Evolutionary conservation across 108 stramenopile genomes (phyloP).

Genomic region (Cyclostephanos tholiformis): DNA sequence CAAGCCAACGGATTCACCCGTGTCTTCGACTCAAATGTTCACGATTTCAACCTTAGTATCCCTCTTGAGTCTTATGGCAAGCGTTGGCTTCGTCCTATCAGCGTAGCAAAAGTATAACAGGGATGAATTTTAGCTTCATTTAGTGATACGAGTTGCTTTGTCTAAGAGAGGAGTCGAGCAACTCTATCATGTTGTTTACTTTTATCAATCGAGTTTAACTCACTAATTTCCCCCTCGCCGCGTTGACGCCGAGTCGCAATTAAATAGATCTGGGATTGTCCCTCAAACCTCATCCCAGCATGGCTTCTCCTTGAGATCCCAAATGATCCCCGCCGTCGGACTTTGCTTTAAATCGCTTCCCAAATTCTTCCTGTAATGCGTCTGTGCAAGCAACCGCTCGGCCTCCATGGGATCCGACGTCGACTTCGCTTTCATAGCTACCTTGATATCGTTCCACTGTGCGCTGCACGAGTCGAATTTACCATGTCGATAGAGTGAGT

Average conservation of each 20-base stretch:
- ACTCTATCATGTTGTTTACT: neutral
- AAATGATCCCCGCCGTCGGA: slow-evolving; percentile 83
- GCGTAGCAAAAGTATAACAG: neutral
- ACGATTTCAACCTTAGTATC: neutral
- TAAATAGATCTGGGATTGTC: neutral
- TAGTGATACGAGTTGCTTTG: neutral
- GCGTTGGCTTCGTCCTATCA: neutral
- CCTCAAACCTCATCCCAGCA: slow-evolving; percentile 61
- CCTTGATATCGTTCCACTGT: slow-evolving; percentile 78
- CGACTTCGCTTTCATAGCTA: slow-evolving; percentile 64
- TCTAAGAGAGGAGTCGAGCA: neutral
- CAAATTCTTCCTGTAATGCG: slow-evolving; percentile 65
- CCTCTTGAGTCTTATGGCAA: neutral
- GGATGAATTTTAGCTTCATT: neutral
- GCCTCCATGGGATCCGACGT: slow-evolving; percentile 56
- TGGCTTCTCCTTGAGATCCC: slow-evolving; percentile 83
- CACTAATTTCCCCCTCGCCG: neutral
- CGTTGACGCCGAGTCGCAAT: neutral
- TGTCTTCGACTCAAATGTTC: neutral
- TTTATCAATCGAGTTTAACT: neutral
- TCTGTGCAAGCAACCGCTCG: slow-evolving; percentile 52
- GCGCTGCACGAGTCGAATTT: slow-evolving; percentile 65
- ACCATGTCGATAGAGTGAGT: slow-evolving; percentile 76
- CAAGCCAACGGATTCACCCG: slow-evolving; percentile 4
- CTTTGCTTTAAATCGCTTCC: slow-evolving; percentile 66